phyloP scores from a whole-genome alignment of 169 alveolate species.

The Plasmodium blacklocki region DNA sequence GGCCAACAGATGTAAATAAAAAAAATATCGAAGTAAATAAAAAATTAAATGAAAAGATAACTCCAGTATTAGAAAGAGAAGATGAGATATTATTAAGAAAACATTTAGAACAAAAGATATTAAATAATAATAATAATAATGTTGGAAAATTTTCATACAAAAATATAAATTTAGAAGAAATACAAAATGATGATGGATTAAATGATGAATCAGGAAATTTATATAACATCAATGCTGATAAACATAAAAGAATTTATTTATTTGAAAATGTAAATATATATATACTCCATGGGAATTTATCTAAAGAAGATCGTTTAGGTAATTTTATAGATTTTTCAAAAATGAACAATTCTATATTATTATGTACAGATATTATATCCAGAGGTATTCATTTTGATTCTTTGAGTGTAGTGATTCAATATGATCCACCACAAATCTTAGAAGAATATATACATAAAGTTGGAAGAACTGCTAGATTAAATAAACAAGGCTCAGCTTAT shows the following conservation, averaged over 20 bases:
- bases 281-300: constrained; percentile 83
- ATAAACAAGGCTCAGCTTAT: constrained; percentile 82
- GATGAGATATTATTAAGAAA: constrained; percentile 31
- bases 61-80: constrained; percentile 10
- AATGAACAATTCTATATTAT: constrained; percentile 79
- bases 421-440: constrained; percentile 94
- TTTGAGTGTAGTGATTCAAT: constrained; percentile 92
- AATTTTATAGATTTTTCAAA: constrained; percentile 79
- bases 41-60: constrained; percentile 11
- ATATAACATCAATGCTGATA: constrained; percentile 29
- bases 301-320: constrained; percentile 80
- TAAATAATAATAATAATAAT: constrained; percentile 7
- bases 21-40: constrained; percentile 47
- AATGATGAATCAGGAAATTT: not conserved
- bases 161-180: constrained; percentile 58
- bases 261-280: constrained; percentile 66
- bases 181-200: not conserved
- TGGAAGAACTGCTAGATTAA: constrained; percentile 95
- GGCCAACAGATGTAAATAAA: constrained; percentile 80
- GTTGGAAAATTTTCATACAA: constrained; percentile 6
- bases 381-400: constrained; percentile 94
- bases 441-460: constrained; percentile 96
- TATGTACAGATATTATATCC: constrained; percentile 96
- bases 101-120: constrained; percentile 18
- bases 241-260: constrained; percentile 30